Evolutionary conservation across 1,284 basidiomycete genomes (phyloP).

Genomic region (Mycena citricolor): DNA sequence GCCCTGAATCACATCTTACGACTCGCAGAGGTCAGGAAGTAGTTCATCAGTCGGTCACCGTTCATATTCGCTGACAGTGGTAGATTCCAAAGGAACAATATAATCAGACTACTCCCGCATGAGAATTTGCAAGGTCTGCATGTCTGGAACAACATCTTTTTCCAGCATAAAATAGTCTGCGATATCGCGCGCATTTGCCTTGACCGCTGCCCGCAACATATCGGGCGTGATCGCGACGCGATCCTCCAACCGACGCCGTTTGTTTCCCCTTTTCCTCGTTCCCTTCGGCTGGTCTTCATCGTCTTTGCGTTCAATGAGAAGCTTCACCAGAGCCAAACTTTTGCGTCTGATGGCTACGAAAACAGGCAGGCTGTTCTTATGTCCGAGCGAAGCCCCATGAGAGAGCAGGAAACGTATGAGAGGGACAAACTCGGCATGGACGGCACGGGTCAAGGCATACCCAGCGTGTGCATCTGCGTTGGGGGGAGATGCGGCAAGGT

Average conservation of each 20-base stretch:
- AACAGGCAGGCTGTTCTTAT: slow-evolving; percentile 64
- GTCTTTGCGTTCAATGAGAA: slow-evolving; percentile 66
- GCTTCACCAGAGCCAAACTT: slow-evolving; percentile 65
- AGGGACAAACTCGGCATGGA: slow-evolving; percentile 59
- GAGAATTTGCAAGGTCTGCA: slow-evolving; percentile 60
- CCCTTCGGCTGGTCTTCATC: slow-evolving; percentile 13
- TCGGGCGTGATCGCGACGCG: slow-evolving; percentile 52
- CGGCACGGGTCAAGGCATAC: slow-evolving; percentile 77
- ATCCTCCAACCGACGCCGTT: slow-evolving; percentile 58
- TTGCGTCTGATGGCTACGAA: slow-evolving; percentile 71
- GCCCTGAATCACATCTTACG: no score
- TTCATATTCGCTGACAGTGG: no score
- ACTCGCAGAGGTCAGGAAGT: no score
- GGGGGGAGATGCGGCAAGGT: slow-evolving; percentile 36
- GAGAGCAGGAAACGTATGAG: slow-evolving; percentile 70
- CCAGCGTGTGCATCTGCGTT: slow-evolving; percentile 67
- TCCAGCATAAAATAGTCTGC: slow-evolving; percentile 73
- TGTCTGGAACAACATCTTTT: slow-evolving; percentile 74
- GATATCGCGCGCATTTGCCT: slow-evolving; percentile 63
- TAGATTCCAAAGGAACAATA: no score
- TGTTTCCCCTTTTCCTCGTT: slow-evolving; percentile 33
- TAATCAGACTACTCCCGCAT: slow-evolving; percentile 12
- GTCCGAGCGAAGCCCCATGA: slow-evolving; percentile 67
- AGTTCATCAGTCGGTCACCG: no score
- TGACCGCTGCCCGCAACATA: slow-evolving; percentile 67